Base-by-base conservation (phyloP, 352 stramenopile genomes). In the Pythium volutum region DNA sequence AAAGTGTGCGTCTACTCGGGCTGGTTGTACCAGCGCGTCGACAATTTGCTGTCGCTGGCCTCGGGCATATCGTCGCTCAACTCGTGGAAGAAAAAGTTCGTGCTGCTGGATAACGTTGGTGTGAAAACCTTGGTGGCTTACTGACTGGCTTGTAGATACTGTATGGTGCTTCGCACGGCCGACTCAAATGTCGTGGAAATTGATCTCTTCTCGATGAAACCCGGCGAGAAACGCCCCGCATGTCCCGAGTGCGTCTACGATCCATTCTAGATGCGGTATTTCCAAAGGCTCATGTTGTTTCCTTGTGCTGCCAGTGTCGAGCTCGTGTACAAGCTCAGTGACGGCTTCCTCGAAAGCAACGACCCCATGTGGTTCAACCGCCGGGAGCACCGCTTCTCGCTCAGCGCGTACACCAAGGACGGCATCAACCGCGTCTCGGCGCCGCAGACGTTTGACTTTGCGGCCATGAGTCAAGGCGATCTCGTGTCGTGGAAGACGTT, bases 1-100 rank as follows among this genome's bases (percentile, higher is more conserved):
- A 89, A 88, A 84, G 67, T 91, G 0, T 91, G 80, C 43, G 60
- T 93, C 10, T 89, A 91, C 73, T 88, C 82, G 14, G 84, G 82
- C 0, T 95, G 86, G 86, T 55, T 95, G 11, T 84, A 93, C 69
- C 77, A 91, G 69, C 79, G 84, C 59, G 67, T 82, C 4, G 86
- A 95, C 61, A 95, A 91, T 48, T 63, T 93, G 48, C 62, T 93
- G 29, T 95, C 86, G 9, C 73, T 89, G 59, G 77, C 81, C 7
- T 90, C 84, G 3, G 82, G 84, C 0, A 64, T 93, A 15, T 77
- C 81, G n/a, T 67, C 76, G 41, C 66, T 95, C 27, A 81, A 91
- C 45, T 91, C 84, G 53, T 95, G 86, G 86, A 93, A 89, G 66
- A 80, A 82, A 50, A 73, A 84, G 86, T 95, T 12, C 42, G 20